Base-by-base conservation (phyloP, 2,329 filamentous ascomycete genomes). In the Xylaria multiplex region DNA sequence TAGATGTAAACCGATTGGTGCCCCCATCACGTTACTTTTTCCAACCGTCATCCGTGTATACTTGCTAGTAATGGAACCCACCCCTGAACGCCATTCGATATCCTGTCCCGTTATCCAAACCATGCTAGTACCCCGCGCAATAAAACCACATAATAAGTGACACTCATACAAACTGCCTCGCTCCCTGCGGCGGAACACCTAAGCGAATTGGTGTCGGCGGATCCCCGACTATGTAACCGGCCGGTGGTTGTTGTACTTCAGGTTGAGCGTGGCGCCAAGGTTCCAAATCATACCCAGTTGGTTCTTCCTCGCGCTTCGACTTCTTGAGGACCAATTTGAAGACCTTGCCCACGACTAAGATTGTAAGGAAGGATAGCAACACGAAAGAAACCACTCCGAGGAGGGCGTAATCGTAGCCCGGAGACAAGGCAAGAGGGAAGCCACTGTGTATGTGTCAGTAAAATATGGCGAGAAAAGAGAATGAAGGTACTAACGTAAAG, bases 381-480 rank as follows among this genome's bases (percentile, higher is more conserved):
- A 83, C 56, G 52, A 84, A 76, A 54, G 86, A 75, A 37, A 86
- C 75, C 37, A 86, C 73, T 27, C 79, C 82, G 8, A 82, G 79
- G n/a, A 87, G 80, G 40, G 83, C 78, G 71, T 80, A 82, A 68
- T 83, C 79, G 64, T 81, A 83, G 52, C 75, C 76, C n/a, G 79
- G 71, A 59, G 84, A 84, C 14, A 83, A 77, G 2, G 87, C 86
- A 59, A 89, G 84, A 0, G 81, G 80, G 73, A 89, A 88, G 27
- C 88, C 88, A 5, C 85, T 87, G 55, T 8, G 57, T 2, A 60
- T 16, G 27, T 6, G 30, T 59, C 43, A 64, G 46, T 40, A 57
- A 35, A 14, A 2, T 30, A 11, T 27, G 13, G 2, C 2, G 1
- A 32, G 6, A 16, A 27, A 22, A 14, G n/a, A 14, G 3, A 14